phyloP scores from a whole-genome alignment of 305 asterid species.

The Solanum chacoense region DNA sequence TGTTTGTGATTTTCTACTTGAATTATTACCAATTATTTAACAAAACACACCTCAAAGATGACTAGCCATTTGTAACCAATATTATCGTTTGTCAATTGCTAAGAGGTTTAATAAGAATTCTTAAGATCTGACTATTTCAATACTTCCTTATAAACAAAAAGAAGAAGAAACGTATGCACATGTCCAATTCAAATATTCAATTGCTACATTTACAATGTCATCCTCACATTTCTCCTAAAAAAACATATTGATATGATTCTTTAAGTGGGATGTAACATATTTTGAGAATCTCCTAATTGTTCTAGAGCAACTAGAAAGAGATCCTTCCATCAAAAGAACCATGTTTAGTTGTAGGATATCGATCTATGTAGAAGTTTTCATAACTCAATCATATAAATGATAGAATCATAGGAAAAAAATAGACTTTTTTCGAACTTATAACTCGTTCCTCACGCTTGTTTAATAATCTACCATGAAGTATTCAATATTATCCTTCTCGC shows the following conservation, averaged over 20 bases:
- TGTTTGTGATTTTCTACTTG: not conserved
- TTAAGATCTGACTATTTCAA: not conserved
- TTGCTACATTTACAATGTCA: not conserved
- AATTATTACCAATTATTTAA: no score
- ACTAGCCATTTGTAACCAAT: not conserved
- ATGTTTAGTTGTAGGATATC: not conserved
- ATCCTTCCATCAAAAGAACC: not conserved
- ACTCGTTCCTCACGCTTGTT: not conserved
- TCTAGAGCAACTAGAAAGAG: not conserved
- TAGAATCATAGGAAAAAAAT: not conserved
- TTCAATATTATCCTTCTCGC: not conserved
- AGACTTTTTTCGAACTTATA: not conserved
- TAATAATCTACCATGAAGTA: not conserved
- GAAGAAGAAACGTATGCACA: not conserved
- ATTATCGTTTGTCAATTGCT: not conserved
- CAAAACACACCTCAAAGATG: not conserved
- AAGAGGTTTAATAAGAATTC: not conserved
- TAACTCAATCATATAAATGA: not conserved
- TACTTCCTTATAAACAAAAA: not conserved
- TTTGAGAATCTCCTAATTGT: not conserved
- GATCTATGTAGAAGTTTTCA: not conserved
- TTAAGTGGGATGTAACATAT: not conserved
- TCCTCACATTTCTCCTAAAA: not conserved
- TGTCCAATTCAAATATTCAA: not conserved
- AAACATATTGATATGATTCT: not conserved